Evolutionary conservation across 148 eudicot genomes (phyloP).

Genomic region (Limonium bicolor): DNA sequence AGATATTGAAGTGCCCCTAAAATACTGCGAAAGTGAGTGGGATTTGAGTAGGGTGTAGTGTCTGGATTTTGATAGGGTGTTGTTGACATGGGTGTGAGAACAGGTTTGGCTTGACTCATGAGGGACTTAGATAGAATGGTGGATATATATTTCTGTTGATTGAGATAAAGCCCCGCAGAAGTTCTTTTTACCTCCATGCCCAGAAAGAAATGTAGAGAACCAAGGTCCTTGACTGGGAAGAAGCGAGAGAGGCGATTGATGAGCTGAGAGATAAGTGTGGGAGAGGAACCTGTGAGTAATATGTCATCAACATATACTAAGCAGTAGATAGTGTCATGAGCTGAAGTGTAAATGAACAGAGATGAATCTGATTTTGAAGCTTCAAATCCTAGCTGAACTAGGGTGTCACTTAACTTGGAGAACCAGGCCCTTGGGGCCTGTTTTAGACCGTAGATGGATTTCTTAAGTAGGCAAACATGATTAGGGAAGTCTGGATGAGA

Average conservation of each 20-base stretch:
- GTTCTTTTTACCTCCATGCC: constrained; percentile 2
- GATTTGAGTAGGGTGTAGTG: too few relatives aligned
- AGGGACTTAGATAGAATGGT: too few relatives aligned
- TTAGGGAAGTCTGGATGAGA: not conserved
- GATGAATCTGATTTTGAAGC: not conserved
- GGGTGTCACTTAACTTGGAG: not conserved
- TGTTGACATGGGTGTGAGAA: too few relatives aligned
- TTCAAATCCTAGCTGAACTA: not conserved
- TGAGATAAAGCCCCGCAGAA: too few relatives aligned
- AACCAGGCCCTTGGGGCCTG: not conserved
- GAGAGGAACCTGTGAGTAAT: not conserved
- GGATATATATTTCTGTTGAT: too few relatives aligned
- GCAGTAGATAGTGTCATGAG: not conserved
- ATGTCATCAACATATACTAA: too few relatives aligned
- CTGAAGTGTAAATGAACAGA: not conserved
- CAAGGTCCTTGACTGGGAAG: constrained; percentile 1
- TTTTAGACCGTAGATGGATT: not conserved
- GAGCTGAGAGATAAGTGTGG: not conserved
- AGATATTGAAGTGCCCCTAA: too few relatives aligned
- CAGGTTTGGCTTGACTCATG: too few relatives aligned
- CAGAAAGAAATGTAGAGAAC: not conserved
- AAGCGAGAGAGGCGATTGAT: not conserved
- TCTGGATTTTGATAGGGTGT: too few relatives aligned
- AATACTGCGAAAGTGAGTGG: too few relatives aligned
- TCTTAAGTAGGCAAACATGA: not conserved